These are phyloP conservation scores for Phlebiopsis gigantea DNA, from an alignment of 768 basidiomycete species.

Conservation along the genomic window DNA sequence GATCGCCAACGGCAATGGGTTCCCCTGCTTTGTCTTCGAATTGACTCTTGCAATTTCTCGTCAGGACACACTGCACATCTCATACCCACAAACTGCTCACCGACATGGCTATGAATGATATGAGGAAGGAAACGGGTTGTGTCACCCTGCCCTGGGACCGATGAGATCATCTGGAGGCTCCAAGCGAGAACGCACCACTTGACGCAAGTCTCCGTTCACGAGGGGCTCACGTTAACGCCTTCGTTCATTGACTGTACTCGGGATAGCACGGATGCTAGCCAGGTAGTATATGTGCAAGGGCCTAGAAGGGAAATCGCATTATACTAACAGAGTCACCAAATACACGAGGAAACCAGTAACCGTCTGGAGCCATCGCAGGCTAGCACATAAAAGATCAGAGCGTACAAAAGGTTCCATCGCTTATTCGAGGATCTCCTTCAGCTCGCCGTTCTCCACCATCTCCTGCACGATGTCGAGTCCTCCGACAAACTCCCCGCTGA, in stretches of 20 bases:
- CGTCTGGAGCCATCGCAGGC: background rate
- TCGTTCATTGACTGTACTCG: background rate
- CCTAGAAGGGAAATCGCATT: background rate
- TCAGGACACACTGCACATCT: background rate
- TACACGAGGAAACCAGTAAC: background rate
- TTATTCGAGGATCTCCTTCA: slow-evolving; percentile 39
- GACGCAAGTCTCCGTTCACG: too few relatives aligned
- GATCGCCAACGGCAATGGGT: slow-evolving; percentile 4
- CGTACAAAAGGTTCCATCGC: background rate
- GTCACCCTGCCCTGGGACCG: background rate
- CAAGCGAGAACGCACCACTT: background rate
- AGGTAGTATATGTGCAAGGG: background rate
- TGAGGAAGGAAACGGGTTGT: background rate
- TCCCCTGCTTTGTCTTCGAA: background rate
- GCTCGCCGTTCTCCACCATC: slow-evolving; percentile 78
- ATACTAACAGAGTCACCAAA: background rate
- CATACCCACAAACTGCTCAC: background rate
- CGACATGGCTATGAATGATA: background rate
- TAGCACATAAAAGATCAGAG: background rate
- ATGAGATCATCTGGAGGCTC: background rate
- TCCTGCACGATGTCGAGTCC: slow-evolving; percentile 91
- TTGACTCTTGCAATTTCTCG: background rate
- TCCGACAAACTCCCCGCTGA: slow-evolving; percentile 91
- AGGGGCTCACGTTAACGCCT: too few relatives aligned
- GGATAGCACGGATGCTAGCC: background rate